Conservation (phyloP, 2,329 filamentous ascomycete species). For the Alternaria rosae region DNA sequence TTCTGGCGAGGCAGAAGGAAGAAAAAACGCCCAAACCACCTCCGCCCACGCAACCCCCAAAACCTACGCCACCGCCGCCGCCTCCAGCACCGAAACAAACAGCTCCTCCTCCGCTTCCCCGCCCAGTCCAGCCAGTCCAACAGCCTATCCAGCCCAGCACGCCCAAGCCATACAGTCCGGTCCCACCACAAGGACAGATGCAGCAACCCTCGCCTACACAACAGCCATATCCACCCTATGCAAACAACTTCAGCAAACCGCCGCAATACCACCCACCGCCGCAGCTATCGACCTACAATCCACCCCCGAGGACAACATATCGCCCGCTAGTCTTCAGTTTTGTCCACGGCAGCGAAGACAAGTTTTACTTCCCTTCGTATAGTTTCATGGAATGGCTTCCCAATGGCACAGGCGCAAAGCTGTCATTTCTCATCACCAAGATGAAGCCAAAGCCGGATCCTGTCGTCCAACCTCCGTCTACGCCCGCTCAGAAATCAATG, state of each 20-base stretch:
- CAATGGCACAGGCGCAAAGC: constrained; percentile 68
- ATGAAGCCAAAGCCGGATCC: constrained; percentile 62
- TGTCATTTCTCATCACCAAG: constrained; percentile 79
- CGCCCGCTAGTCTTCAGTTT: constrained; percentile 51
- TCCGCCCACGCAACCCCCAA: constrained; percentile 24
- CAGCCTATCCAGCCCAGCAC: constrained; percentile 15
- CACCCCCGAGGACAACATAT: constrained; percentile 54
- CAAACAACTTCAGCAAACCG: constrained; percentile 31
- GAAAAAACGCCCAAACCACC: constrained; percentile 32
- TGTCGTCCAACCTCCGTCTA: constrained; percentile 35
- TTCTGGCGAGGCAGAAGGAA: constrained; percentile 53
- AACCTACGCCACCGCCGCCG: constrained; percentile 17
- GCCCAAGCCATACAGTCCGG: constrained; percentile 13
- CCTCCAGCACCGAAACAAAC: constrained; percentile 19
- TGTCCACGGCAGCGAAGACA: constrained; percentile 65
- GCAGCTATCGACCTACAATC: constrained; percentile 42
- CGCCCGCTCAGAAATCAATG: constrained; percentile 32
- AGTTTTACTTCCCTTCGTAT: constrained; percentile 80
- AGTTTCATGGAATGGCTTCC: constrained; percentile 75
- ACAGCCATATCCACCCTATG: constrained; percentile 29
- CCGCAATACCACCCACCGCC: constrained; percentile 34
- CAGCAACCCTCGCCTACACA: constrained; percentile 29
- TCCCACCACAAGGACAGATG: constrained; percentile 15
- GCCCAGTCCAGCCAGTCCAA: constrained; percentile 23
- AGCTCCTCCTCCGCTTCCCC: constrained; percentile 22